phyloP scores from a whole-genome alignment of 2,329 filamentous ascomycete genomes.

The Talaromyces albobiverticillius region DNA sequence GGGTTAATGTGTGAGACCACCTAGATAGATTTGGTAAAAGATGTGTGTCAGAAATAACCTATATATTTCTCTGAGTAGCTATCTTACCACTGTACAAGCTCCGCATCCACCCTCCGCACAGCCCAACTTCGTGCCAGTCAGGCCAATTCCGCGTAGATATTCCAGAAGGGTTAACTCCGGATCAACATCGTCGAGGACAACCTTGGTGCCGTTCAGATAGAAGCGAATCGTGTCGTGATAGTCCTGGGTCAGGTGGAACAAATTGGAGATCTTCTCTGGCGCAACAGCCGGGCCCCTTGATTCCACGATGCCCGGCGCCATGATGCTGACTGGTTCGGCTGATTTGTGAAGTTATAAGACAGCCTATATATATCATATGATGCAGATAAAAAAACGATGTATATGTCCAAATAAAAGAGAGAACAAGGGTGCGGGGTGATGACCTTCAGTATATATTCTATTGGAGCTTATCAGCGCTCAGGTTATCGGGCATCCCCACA shows the following conservation, averaged over 20 bases:
- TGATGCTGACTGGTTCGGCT: constrained; percentile 25
- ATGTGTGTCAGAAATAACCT: neutral
- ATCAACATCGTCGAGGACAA: constrained; percentile 80
- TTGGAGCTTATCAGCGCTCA: neutral
- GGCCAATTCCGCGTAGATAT: constrained; percentile 85
- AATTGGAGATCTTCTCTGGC: constrained; percentile 42
- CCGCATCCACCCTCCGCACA: constrained; percentile 96
- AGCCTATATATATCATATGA: neutral
- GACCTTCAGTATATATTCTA: neutral
- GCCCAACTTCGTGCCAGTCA: constrained; percentile 94
- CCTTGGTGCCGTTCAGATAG: constrained; percentile 90
- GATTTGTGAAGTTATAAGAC: neutral
- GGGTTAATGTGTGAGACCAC: constrained; percentile 90
- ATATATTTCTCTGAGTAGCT: neutral
- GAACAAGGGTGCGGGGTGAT: neutral
- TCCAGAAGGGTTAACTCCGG: constrained; percentile 90
- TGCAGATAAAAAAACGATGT: neutral
- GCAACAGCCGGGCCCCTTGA: constrained; percentile 45
- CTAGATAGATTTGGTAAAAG: constrained; percentile 35
- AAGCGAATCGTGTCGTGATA: constrained; percentile 89
- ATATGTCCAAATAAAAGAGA: neutral
- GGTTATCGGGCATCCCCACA: constrained; percentile 7
- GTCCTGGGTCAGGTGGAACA: constrained; percentile 64
- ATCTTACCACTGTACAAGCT: constrained; percentile 79
- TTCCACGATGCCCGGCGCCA: constrained; percentile 58